Evolutionary conservation across 768 basidiomycete species (phyloP).

Genomic region (Dacryopinax spathularia): DNA sequence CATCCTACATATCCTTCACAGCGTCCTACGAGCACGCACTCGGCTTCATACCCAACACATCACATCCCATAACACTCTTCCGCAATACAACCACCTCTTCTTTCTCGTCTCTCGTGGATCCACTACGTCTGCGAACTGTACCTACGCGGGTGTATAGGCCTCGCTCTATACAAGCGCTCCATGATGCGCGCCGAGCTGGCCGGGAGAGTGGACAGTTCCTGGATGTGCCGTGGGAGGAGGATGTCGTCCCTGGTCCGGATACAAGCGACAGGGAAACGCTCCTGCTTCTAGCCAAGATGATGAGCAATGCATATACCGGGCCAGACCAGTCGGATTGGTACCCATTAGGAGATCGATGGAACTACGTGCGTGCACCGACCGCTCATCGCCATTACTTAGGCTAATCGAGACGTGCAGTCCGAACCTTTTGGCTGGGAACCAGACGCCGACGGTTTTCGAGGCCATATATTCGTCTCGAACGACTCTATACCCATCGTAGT

Average conservation of each 20-base stretch:
- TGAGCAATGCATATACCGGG: constrained; percentile 61
- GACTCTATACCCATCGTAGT: constrained; percentile 70
- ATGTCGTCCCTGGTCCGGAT: constrained; percentile 55
- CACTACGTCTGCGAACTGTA: constrained; percentile 2
- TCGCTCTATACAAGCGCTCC: neutral
- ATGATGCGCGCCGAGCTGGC: constrained; percentile 8
- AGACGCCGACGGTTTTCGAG: constrained; percentile 77
- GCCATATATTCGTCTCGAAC: constrained; percentile 75
- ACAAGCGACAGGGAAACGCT: constrained; percentile 57
- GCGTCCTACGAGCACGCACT: constrained; percentile 22
- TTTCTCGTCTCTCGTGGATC: neutral
- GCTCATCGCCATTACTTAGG: neutral
- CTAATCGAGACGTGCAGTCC: constrained; percentile 26
- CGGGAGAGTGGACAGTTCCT: neutral
- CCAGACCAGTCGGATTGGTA: constrained; percentile 56
- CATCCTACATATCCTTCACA: constrained; percentile 15
- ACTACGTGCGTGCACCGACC: constrained; percentile 31
- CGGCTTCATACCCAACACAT: constrained; percentile 6
- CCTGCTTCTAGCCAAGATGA: constrained; percentile 74
- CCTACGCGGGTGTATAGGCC: constrained; percentile 8
- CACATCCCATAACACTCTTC: constrained; percentile 12
- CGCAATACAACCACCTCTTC: constrained; percentile 18
- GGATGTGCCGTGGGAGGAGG: constrained; percentile 41
- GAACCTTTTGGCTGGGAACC: constrained; percentile 83
- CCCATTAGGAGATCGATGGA: constrained; percentile 47